Evolutionary conservation across 305 asterid species (phyloP), one percentile per base, ranked within the genome.

Genomic region (Striga hermonthica): DNA sequence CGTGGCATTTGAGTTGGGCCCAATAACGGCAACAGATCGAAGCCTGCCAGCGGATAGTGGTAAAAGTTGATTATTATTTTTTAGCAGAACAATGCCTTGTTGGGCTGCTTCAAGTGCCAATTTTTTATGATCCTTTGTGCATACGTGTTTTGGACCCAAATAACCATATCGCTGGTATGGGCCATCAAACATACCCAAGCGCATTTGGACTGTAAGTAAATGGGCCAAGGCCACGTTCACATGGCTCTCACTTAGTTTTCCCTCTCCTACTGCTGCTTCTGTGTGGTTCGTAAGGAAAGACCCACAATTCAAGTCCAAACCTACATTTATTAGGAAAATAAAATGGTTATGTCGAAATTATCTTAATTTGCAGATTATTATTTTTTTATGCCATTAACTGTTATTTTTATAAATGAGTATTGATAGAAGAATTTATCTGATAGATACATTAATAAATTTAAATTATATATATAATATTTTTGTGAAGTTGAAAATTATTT

Each of bases 281-380:
- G 55, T 49, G 55, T 49, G 8, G 55, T 12, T 12, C 14, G 9
- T 28, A 3, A 49, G 55, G 7, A 49, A 49, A 4, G 31, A 4
- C 31, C 55, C 55, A 49, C 55, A 49, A 13, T 49, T 28, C 55
- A 49, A 49, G 15, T 49, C 55, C 55, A 49, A 49, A n/a, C 55
- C 55, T 49, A 49, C 28, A 12, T 47, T 44, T 7, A 1, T 44
- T 44, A 6, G n/a, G n/a, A n/a, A n/a, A n/a, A n/a, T n/a, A n/a
- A n/a, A n/a, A n/a, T n/a, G n/a, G n/a, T n/a, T n/a, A n/a, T n/a
- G n/a, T n/a, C n/a, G 31, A 22, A 22, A 22, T 22, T 22, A 22
- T 22, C 31, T 0, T 22, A 22, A 22, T 22, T 22, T 22, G 31
- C n/a, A n/a, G n/a, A 22, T 22, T 0, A 22, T 22, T 22, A 0